Percentiles rank a stretch among this genome's conserved stretches.
Conservation (phyloP, 2,329 filamentous ascomycete genomes). For the Fonsecaea erecta region DNA sequence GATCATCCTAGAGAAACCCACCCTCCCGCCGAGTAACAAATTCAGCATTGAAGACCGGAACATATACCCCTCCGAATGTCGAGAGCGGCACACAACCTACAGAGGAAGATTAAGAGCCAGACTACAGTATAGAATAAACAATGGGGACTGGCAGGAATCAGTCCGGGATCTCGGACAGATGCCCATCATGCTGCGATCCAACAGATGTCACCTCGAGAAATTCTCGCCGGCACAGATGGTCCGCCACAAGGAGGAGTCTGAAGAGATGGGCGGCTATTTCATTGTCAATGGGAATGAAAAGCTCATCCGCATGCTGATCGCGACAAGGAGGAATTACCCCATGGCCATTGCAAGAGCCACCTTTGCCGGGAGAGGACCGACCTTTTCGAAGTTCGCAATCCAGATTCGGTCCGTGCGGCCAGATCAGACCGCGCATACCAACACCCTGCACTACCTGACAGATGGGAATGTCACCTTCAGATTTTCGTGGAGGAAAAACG, state of each 20-base stretch:
- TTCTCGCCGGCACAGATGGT: conserved; percentile 83
- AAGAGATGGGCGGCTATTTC: conserved; percentile 96
- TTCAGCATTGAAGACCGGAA: conserved; percentile 77
- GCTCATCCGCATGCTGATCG: conserved; percentile 87
- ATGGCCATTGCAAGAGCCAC: conserved; percentile 91
- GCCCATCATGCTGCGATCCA: conserved; percentile 93
- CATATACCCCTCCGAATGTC: conserved; percentile 88
- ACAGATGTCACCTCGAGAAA: conserved; percentile 85
- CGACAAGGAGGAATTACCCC: conserved; percentile 90
- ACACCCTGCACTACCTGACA: conserved; percentile 91
- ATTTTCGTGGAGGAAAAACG: conserved; percentile 97
- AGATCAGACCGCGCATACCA: conserved; percentile 98
- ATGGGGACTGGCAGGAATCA: conserved; percentile 80
- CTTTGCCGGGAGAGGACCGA: conserved; percentile 82
- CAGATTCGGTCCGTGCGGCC: conserved; percentile 89
- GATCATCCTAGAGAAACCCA: conserved; percentile 79
- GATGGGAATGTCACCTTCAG: conserved; percentile 97
- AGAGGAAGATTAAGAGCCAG: conserved; percentile 81
- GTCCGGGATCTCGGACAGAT: conserved; percentile 84
- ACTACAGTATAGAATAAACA: conserved; percentile 84
- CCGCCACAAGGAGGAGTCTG: conserved; percentile 87
- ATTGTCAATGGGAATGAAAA: conserved; percentile 98
- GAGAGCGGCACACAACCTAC: conserved; percentile 92
- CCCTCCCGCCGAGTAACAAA: conserved; percentile 81
- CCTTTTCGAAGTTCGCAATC: conserved; percentile 89